Conservation (phyloP, 208 protist genomes). For the Acanthamoeba healyi region DNA sequence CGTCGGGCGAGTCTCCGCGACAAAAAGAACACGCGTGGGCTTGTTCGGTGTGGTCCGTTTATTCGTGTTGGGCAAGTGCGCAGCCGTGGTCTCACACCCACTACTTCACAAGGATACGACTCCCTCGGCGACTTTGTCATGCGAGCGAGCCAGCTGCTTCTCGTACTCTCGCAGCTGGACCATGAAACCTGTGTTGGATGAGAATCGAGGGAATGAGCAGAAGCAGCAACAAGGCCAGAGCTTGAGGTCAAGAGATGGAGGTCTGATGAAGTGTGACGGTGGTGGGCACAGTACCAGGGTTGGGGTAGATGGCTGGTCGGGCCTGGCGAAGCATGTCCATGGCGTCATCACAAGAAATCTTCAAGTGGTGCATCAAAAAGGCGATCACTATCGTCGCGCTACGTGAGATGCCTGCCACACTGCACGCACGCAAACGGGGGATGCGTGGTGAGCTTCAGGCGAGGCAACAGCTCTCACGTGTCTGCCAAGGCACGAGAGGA, state of each 20-base stretch:
- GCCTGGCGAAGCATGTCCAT: neutral
- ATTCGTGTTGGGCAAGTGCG: no score
- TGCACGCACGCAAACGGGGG: neutral
- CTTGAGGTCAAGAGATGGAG: no score
- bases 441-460: neutral
- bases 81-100: no score
- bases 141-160: neutral
- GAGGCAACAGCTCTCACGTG: neutral
- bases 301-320: neutral
- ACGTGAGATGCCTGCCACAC: conserved; percentile 27
- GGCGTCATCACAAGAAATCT: conserved; percentile 1
- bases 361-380: conserved; percentile 30
- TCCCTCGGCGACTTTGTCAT: no score
- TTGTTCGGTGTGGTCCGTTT: no score
- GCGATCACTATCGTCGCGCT: conserved; percentile 26
- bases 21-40: no score
- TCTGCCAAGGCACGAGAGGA: neutral
- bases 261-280: no score
- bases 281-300: neutral
- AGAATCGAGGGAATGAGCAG: neutral
- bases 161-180: conserved; percentile 1
- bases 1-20: no score
- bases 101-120: no score
- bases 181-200: neutral
- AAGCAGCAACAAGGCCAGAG: no score